These are phyloP conservation scores for Silene conica DNA, from an alignment of 148 eudicot genomes.

Conservation along the genomic window DNA sequence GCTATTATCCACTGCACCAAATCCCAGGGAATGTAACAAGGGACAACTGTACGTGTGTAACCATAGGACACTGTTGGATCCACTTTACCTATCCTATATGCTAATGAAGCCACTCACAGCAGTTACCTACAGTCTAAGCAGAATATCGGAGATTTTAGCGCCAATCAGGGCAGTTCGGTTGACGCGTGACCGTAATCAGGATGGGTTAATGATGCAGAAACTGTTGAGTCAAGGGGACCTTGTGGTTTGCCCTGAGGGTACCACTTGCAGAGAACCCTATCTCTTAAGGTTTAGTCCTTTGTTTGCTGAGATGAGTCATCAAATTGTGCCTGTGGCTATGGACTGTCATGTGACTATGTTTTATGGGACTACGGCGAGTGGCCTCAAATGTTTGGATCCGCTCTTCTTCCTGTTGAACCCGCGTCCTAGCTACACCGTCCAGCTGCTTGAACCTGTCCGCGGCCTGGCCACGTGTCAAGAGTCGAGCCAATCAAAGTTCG, in stretches of 20 bases:
- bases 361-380: constrained; percentile 76
- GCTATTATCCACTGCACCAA: constrained; percentile 19
- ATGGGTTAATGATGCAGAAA: constrained; percentile 45
- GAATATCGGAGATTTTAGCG: constrained; percentile 55
- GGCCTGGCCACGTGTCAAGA: constrained; percentile 28
- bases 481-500: constrained; percentile 28
- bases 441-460: constrained; percentile 34
- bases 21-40: background rate
- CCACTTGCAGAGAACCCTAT: constrained; percentile 87
- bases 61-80: constrained; percentile 74
- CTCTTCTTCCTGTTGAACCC: constrained; percentile 76
- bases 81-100: constrained; percentile 48
- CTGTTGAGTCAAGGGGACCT: constrained; percentile 53
- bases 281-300: constrained; percentile 71
- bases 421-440: constrained; percentile 45
- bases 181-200: constrained; percentile 47
- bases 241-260: constrained; percentile 79
- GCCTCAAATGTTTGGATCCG: constrained; percentile 67
- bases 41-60: constrained; percentile 67
- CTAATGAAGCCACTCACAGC: constrained; percentile 54
- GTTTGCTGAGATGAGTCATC: constrained; percentile 56
- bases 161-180: constrained; percentile 66
- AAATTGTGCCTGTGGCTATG: constrained; percentile 67
- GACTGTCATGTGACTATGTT: constrained; percentile 62
- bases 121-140: constrained; percentile 70